A percentile compares a stretch with the other conserved stretches of the same genome.
Evolutionary conservation across 2,329 filamentous ascomycete genomes (phyloP).

Genomic region (Alternaria metachromatica): DNA sequence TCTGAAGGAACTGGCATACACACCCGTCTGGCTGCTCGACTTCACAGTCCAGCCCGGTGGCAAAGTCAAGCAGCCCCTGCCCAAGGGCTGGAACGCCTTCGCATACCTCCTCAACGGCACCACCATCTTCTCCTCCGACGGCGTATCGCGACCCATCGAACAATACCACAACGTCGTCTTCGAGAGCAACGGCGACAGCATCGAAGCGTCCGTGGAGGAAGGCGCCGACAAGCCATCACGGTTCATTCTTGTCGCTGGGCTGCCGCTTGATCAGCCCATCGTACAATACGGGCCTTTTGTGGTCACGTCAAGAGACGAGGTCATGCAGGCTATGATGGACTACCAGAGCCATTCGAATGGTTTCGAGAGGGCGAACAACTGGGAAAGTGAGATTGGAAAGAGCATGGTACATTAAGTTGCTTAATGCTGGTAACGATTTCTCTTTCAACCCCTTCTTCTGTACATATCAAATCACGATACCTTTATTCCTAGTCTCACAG

Average conservation of each 20-base stretch:
- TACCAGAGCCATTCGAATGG: slow-evolving; percentile 47
- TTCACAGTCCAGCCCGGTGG: slow-evolving; percentile 81
- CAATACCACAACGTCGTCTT: slow-evolving; percentile 92
- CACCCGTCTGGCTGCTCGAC: slow-evolving; percentile 95
- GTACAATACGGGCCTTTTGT: slow-evolving; percentile 52
- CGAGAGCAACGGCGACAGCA: slow-evolving; percentile 75
- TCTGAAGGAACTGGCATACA: slow-evolving; percentile 90
- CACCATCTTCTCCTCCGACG: slow-evolving; percentile 60
- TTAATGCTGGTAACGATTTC: not conserved
- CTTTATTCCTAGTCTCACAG: not conserved
- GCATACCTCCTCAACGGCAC: slow-evolving; percentile 82
- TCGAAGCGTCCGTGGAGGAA: slow-evolving; percentile 72
- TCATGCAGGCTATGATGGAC: slow-evolving; percentile 48
- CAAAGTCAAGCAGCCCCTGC: slow-evolving; percentile 75
- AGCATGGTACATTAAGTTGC: slow-evolving; percentile 37
- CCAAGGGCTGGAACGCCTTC: slow-evolving; percentile 86
- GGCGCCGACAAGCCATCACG: slow-evolving; percentile 65
- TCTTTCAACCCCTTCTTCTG: not conserved
- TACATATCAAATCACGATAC: not conserved
- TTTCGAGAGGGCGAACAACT: slow-evolving; percentile 71
- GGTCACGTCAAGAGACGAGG: slow-evolving; percentile 44
- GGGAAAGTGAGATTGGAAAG: slow-evolving; percentile 73
- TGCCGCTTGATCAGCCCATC: slow-evolving; percentile 57
- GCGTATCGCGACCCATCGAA: slow-evolving; percentile 56
- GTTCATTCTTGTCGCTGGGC: slow-evolving; percentile 77